These are phyloP conservation scores for Byssothecium circinans DNA, from an alignment of 2,329 filamentous ascomycete species.

Conservation along the genomic window DNA sequence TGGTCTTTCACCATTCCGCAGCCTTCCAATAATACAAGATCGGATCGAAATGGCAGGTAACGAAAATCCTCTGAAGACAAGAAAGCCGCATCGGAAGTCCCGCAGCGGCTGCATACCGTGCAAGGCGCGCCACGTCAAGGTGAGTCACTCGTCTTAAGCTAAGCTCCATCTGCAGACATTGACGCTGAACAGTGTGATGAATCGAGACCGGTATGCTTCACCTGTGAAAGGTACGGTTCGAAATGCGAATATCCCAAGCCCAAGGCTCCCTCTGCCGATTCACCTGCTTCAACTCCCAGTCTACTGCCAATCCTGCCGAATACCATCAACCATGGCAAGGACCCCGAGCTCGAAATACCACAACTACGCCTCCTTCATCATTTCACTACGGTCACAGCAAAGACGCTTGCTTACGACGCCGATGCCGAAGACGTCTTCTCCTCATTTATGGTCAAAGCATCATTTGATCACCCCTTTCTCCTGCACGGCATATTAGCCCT, in stretches of 20 bases:
- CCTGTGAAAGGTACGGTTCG: slow-evolving; percentile 24
- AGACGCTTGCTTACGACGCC: slow-evolving; percentile 13
- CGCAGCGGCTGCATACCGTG: slow-evolving; percentile 19
- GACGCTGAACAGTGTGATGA: slow-evolving; percentile 23
- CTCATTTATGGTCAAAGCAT: slow-evolving; percentile 28
- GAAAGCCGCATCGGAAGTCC: slow-evolving; percentile 21
- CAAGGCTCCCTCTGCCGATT: slow-evolving; percentile 7
- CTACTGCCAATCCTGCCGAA: neutral
- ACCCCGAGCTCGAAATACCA: slow-evolving; percentile 11
- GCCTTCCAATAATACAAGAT: no score
- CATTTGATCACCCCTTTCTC: slow-evolving; percentile 46
- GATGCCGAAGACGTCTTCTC: slow-evolving; percentile 16
- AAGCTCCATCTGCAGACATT: neutral
- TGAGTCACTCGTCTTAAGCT: slow-evolving; percentile 3
- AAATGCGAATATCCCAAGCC: slow-evolving; percentile 20
- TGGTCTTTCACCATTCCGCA: no score
- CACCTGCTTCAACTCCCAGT: slow-evolving; percentile 13
- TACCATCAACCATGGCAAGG: neutral
- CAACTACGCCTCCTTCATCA: slow-evolving; percentile 28
- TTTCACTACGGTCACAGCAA: slow-evolving; percentile 23
- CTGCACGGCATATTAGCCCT: slow-evolving; percentile 47
- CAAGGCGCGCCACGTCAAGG: slow-evolving; percentile 21
- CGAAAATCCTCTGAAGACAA: slow-evolving; percentile 9
- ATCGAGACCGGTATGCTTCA: slow-evolving; percentile 19
- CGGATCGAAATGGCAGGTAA: slow-evolving; percentile 1